Base-by-base conservation (phyloP, 306 rosid genomes). In the Trifolium repens region DNA sequence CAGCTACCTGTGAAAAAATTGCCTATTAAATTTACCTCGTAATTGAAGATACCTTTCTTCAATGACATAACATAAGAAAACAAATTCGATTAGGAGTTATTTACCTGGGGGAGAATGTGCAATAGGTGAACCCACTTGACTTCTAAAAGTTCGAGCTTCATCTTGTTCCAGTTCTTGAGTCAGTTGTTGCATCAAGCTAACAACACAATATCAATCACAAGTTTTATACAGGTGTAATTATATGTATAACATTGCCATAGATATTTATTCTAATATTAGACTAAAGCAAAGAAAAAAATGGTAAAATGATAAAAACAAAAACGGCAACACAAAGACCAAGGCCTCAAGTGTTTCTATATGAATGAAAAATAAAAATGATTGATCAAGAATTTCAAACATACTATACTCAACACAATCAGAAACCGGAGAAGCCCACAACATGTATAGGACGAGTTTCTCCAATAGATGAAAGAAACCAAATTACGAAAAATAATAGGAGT, bases 41-140 rank as follows among this genome's bases (percentile, higher is more conserved):
- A 81, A 58, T n/a, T 27, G 27, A 75, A 44, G 46, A 44, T 66
- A 32, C 67, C 76, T 58, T 73, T 71, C 49, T 5, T 69, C 44
- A 17, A 74, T 50, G 67, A 73, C 6, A 72, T 43, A 66, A 11
- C 15, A 65, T 64, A 10, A 60, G 80, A 60, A 60, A 60, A 16
- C 63, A 67, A 71, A 61, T 60, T 43, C 43, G 17, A 68, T 44
- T 65, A 40, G 79, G 74, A 82, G 76, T 66, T 11, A 74, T 62
- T 60, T 85, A 93, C 98, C 98, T 8, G 97, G 97, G 72, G 98
- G 97, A 69, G 98, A 93, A 84, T 75, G 89, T 83, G 96, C 76
- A 34, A 89, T 9, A 19, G 98, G 98, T 15, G 96, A 93, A 84
- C 91, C 96, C 70, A 93, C 84, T 78, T 89, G 96, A 74, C 83